Conservation (phyloP, 2,329 filamentous ascomycete species). For the Phialophora chinensis region DNA sequence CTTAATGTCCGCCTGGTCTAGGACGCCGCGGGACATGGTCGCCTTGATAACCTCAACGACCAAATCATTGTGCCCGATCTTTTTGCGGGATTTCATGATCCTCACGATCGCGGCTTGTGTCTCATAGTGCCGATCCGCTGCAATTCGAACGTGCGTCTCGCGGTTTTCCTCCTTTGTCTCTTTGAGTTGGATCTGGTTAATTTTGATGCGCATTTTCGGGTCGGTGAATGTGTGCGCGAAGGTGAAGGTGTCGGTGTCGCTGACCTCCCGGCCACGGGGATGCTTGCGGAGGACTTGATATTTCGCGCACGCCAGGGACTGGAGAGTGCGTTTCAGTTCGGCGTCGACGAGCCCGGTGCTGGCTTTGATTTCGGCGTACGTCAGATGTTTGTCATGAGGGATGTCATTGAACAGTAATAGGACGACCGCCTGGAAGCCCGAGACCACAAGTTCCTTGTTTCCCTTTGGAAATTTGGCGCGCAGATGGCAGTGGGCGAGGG, state of each 20-base stretch:
- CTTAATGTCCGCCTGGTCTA: slow-evolving; percentile 90
- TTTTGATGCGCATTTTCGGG: slow-evolving; percentile 89
- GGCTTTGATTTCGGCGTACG: slow-evolving; percentile 75
- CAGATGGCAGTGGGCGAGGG: slow-evolving; percentile 87
- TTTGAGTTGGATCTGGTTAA: slow-evolving; percentile 97
- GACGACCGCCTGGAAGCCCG: slow-evolving; percentile 89
- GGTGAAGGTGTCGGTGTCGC: slow-evolving; percentile 77
- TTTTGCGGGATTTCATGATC: slow-evolving; percentile 95
- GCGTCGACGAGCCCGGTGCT: slow-evolving; percentile 75
- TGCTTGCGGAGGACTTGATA: slow-evolving; percentile 82
- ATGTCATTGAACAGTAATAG: slow-evolving; percentile 86
- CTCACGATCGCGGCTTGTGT: slow-evolving; percentile 96
- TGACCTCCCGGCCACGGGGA: slow-evolving; percentile 82
- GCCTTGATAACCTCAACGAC: slow-evolving; percentile 91
- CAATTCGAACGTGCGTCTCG: slow-evolving; percentile 87
- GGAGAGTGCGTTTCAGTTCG: slow-evolving; percentile 87
- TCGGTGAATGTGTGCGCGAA: slow-evolving; percentile 80
- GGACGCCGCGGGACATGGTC: slow-evolving; percentile 82
- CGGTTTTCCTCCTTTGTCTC: slow-evolving; percentile 96
- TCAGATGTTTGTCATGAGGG: slow-evolving; percentile 66
- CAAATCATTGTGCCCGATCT: slow-evolving; percentile 81
- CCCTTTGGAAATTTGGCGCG: slow-evolving; percentile 80
- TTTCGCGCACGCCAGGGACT: slow-evolving; percentile 92
- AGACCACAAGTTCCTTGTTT: slow-evolving; percentile 85
- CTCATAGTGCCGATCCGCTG: slow-evolving; percentile 89